Evolutionary conservation across 192 early-diverging fungal genomes (phyloP), one percentile per base, ranked within the genome.

Genomic region (Podila horticola): DNA sequence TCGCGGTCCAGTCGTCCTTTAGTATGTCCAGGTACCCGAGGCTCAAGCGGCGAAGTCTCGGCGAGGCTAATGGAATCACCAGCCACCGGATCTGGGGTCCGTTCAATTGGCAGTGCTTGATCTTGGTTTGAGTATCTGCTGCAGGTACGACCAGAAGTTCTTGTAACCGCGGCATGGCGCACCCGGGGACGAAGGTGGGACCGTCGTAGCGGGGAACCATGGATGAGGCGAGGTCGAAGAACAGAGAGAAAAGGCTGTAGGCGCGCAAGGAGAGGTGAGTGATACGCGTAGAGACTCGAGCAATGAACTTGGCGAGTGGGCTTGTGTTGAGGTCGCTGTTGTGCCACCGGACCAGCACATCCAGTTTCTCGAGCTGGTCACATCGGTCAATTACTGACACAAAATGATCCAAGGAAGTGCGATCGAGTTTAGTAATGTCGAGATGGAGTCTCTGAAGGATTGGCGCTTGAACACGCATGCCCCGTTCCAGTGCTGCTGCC

Each of bases 391-490:
- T 45, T 2, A 69, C 60, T 29, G 10, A 59, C 4, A 64, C 59
- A 5, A 75, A 36, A 3, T 61, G 36, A 19, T 68, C 61, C 20
- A 75, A 24, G 17, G 45, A 24, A 10, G 49, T 31, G 22, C 55
- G 38, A 26, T 69, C 52, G 13, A 75, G 28, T 49, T n/a, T 45
- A 19, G 67, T 68, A 31, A 75, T 64, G 29, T 75, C 38, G 17
- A 41, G 33, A 65, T 69, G 62, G 10, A 69, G 50, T 3, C 55
- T 28, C 29, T 75, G 36, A 1, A 75, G 52, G 9, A 22, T 13
- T 4, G 67, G 61, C 20, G 66, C 34, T 20, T 67, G 13, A 19
- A 19, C 34, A 15, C 3, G 26, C 24, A 58, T 61, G 10, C 51
- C 30, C 3, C 58, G 20, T 4, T 69, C 66, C 8, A 75, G 52